Evolutionary conservation across 306 rosid species (phyloP), one percentile per base, ranked within the genome.

Genomic region (Corylus americana): DNA sequence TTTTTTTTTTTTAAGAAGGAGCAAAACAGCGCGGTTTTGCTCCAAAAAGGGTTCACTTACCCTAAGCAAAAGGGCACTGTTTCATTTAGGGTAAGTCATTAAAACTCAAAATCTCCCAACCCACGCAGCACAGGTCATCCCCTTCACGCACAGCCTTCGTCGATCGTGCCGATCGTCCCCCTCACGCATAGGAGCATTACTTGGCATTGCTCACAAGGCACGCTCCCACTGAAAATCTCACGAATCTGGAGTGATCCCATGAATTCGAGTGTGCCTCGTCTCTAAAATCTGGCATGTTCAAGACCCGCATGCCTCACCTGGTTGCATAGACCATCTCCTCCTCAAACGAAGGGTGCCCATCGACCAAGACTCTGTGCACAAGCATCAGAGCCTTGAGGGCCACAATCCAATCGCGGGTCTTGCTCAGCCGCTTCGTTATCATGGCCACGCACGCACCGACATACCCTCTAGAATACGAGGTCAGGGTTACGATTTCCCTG

Each of bases 401-500:
- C 73, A 94, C 98, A 51, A 91, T 91, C 97, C 97, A 92, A 71
- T 94, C 94, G 7, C 83, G 91, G 14, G 98, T 94, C 66, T 89
- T 94, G 42, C 84, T 79, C 29, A 92, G 77, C 50, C 98, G 87
- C 86, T 74, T 92, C 0, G 92, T 83, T n/a, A 94, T 39, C 3
- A 92, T 81, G 51, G 87, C 48, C 31, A 91, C 84, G 47, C 85
- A 87, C 14, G 97, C 97, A 57, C 75, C 87, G 0, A 90, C 89
- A 72, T 90, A 92, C 5, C 87, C 84, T 2, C 80, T 86, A 0
- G 98, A 94, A 74, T 22, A 75, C 16, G 93, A 79, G 20, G 91
- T 91, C 20, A 91, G 70, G 70, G 61, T 78, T 20, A 92, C 75
- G 75, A 94, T 94, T 77, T 91, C 97, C 48, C 87, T 80, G 0